Conservation (phyloP, 257 asterid species). For the Solanum peruvianum region DNA sequence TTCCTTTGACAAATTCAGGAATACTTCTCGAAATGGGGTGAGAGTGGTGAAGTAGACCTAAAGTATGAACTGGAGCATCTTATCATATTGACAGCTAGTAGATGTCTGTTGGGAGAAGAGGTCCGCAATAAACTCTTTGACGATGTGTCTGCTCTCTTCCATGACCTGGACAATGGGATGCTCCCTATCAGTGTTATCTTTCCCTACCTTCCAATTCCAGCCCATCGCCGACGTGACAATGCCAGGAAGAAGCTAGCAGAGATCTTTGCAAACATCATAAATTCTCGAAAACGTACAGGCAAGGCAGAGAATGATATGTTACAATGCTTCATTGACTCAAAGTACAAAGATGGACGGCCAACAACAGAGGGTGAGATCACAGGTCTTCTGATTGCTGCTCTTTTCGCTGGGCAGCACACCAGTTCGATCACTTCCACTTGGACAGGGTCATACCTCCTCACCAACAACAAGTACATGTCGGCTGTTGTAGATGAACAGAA, state of each 20-base stretch:
- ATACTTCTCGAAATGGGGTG: conserved; percentile 94
- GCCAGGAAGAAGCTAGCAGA: conserved; percentile 81
- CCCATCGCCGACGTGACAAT: conserved; percentile 77
- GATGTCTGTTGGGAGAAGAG: conserved; percentile 89
- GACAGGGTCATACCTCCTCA: conserved; percentile 89
- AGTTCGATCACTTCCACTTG: conserved; percentile 93
- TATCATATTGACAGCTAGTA: conserved; percentile 81
- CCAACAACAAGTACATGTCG: conserved; percentile 68
- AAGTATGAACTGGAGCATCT: conserved; percentile 85
- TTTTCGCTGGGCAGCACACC: conserved; percentile 96
- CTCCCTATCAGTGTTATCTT: conserved; percentile 86
- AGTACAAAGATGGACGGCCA: conserved; percentile 80
- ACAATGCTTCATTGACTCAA: conserved; percentile 91
- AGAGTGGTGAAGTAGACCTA: conserved; percentile 81
- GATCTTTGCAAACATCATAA: conserved; percentile 56
- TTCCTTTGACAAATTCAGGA: conserved; percentile 27
- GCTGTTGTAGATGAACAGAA: conserved; percentile 69
- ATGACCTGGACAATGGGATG: conserved; percentile 91
- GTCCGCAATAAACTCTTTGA: conserved; percentile 87
- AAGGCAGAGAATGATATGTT: conserved; percentile 50
- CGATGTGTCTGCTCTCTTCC: conserved; percentile 93
- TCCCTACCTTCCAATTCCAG: conserved; percentile 92
- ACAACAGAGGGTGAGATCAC: conserved; percentile 77
- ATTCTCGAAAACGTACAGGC: conserved; percentile 62
- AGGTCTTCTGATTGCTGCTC: conserved; percentile 90